These are phyloP conservation scores for Rhynchosporium graminicola DNA, from an alignment of 2,329 filamentous ascomycete species.

Conservation along the genomic window DNA sequence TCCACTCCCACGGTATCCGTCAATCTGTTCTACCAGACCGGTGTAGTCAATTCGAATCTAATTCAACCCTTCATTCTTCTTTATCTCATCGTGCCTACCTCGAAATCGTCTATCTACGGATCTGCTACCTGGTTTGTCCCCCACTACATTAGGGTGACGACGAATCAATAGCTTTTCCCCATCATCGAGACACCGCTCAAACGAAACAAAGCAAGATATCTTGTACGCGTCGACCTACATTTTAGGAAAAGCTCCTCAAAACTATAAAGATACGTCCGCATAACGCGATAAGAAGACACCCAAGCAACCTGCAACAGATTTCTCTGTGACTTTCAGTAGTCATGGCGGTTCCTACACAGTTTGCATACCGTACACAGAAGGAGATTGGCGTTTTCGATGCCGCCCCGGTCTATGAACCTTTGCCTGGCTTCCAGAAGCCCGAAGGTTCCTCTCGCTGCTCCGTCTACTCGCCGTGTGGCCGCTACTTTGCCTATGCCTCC, in stretches of 20 bases:
- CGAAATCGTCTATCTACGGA: constrained; percentile 17
- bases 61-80: constrained; percentile 28
- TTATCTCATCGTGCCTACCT: constrained; percentile 21
- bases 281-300: constrained; percentile 32
- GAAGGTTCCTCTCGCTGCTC: constrained; percentile 95
- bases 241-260: constrained; percentile 26
- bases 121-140: constrained; percentile 20
- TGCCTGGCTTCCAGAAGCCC: constrained; percentile 81
- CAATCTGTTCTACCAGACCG: constrained; percentile 34
- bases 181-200: constrained; percentile 21
- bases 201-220: constrained; percentile 23
- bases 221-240: constrained; percentile 11
- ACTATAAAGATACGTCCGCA: constrained; percentile 17
- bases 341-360: constrained; percentile 92
- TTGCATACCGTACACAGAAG: constrained; percentile 97
- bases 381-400: constrained; percentile 92
- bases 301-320: constrained; percentile 32
- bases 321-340: constrained; percentile 80
- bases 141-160: constrained; percentile 20
- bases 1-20: constrained; percentile 32
- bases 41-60: constrained; percentile 35
- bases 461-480: constrained; percentile 92
- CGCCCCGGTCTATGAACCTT: constrained; percentile 80
- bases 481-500: constrained; percentile 94
- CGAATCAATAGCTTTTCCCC: constrained; percentile 20